Base-by-base conservation (phyloP, 2,329 filamentous ascomycete genomes). In the Alternaria brassicicola region DNA sequence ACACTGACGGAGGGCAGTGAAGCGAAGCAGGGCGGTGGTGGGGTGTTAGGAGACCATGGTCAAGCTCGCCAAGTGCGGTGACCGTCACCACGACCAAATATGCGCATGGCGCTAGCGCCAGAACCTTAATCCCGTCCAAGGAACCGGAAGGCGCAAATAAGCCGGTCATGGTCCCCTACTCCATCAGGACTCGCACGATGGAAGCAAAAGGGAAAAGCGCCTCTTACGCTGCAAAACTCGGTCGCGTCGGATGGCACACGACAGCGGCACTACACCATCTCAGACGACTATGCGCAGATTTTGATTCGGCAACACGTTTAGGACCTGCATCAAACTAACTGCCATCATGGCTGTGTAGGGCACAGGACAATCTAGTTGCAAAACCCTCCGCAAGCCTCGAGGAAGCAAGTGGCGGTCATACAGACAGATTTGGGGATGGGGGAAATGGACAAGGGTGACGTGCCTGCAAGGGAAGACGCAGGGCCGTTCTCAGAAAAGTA, bases 151-250 rank as follows among this genome's bases (percentile, higher is more conserved):
- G 61, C 60, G 57, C 36, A 46, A 62, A 52, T 43, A 36, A 46
- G 46, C 33, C 46, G 46, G 42, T 33, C 35, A 45, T 45, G 31
- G 26, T 13, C 17, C 49, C 49, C 35, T 42, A 59, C 33, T 52
- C 59, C 59, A 56, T 69, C 59, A 62, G 52, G 51, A 45, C 66
- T 64, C 51, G 55, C 62, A 66, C 66, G 54, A 64, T 47, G 46
- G 33, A 56, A 39, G 23, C 21, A 54, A 33, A 61, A 38, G 30
- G 50, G 50, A 23, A 59, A 59, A 59, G 52, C 59, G 62, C 53
- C 54, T 41, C 45, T 41, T 30, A 52, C 61, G 64, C 63, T 63
- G 64, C 59, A 59, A 55, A 39, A 41, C 50, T 64, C 57, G 51
- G 64, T 53, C 45, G 53, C 61, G 51, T 65, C 55, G 61, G 66